Conservation (phyloP, 2,329 filamentous ascomycete genomes). For the Magnaporthiopsis rhizophila region DNA sequence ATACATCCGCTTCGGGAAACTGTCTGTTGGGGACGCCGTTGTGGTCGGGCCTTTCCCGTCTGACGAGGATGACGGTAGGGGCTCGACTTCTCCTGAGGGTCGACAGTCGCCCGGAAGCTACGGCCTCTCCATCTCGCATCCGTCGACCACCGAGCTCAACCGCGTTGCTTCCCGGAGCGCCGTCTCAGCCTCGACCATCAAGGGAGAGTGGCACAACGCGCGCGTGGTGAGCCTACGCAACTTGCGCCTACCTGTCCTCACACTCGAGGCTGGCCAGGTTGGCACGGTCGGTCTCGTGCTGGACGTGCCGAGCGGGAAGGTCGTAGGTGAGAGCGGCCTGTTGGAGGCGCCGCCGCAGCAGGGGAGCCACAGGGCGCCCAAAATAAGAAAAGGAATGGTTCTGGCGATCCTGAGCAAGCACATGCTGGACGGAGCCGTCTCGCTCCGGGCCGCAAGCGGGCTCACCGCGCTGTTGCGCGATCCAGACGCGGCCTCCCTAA, state of each 20-base stretch:
- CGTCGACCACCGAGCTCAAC: conserved; percentile 43
- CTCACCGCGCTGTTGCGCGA: conserved; percentile 56
- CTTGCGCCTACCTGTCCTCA: conserved; percentile 72
- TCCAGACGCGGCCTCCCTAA: conserved; percentile 52
- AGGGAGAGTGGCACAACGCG: conserved; percentile 71
- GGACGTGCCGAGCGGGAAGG: conserved; percentile 22
- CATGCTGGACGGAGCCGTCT: conserved; percentile 46
- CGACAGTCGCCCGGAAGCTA: conserved; percentile 38
- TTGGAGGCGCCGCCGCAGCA: conserved; percentile 14
- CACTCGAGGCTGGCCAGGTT: conserved; percentile 71
- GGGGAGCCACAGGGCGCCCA: conserved; percentile 20
- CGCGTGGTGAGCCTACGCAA: conserved; percentile 82
- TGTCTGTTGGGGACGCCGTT: conserved; percentile 71
- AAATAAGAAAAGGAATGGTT: conserved; percentile 75
- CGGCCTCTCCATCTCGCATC: conserved; percentile 44
- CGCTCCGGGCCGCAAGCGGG: conserved; percentile 57
- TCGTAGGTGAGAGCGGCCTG: background rate
- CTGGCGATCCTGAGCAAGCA: conserved; percentile 55
- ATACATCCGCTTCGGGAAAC: conserved; percentile 67
- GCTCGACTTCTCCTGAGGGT: conserved; percentile 31
- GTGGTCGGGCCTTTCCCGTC: conserved; percentile 70
- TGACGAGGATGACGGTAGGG: conserved; percentile 38
- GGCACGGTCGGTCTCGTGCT: conserved; percentile 78
- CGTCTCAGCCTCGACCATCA: conserved; percentile 41
- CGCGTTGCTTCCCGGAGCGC: conserved; percentile 45